phyloP scores from a whole-genome alignment of 768 basidiomycete species.

The Udeniomyces megalosporus region DNA sequence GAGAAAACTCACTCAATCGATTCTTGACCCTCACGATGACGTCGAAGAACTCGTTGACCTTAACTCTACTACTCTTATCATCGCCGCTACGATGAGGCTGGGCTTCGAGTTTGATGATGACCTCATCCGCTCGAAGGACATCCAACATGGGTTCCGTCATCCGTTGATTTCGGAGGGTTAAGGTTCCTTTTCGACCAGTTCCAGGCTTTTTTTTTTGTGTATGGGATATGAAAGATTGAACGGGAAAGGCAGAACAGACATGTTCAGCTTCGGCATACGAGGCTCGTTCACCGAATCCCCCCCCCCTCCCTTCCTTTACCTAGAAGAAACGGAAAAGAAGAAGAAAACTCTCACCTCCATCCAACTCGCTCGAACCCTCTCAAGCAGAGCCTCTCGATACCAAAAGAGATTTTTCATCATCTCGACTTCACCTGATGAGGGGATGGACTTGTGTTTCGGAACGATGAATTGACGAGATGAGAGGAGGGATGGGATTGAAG shows the following conservation, averaged over 20 bases:
- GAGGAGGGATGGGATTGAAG: constrained; percentile 57
- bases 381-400: constrained; percentile 81
- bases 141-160: constrained; percentile 68
- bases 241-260: neutral
- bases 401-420: constrained; percentile 62
- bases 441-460: too few species aligned
- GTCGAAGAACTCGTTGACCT: constrained; percentile 21
- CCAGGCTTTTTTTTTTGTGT: constrained; percentile 61
- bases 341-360: constrained; percentile 50
- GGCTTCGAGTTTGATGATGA: constrained; percentile 39
- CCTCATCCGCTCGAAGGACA: constrained; percentile 50
- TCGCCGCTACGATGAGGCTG: neutral
- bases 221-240: neutral
- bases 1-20: constrained; percentile 19
- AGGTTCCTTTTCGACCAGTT: constrained; percentile 54
- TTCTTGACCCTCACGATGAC: constrained; percentile 19
- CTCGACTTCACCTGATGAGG: too few species aligned
- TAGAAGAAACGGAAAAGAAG: neutral
- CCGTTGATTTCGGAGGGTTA: constrained; percentile 61
- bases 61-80: neutral
- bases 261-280: too few species aligned
- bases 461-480: constrained; percentile 85
- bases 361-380: constrained; percentile 55
- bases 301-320: too few species aligned
- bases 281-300: too few species aligned